Evolutionary conservation across 164 flowering plant genomes (phyloP).

Genomic region (Pachysandra terminalis): DNA sequence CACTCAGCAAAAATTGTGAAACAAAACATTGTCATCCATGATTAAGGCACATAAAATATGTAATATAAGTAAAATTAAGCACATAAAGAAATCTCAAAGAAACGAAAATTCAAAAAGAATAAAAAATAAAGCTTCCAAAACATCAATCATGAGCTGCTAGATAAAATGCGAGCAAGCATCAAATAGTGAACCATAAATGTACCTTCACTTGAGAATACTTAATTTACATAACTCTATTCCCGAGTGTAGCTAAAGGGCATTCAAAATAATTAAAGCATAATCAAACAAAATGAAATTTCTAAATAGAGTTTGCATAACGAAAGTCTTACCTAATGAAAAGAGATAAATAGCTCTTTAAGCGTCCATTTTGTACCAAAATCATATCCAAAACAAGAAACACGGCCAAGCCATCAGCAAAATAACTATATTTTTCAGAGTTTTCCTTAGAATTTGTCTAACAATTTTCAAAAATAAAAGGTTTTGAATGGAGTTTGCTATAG

Average conservation of each 20-base stretch:
- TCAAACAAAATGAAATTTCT: neutral
- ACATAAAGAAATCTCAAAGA: too few relatives aligned
- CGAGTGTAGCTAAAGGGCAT: too few relatives aligned
- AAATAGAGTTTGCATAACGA: neutral
- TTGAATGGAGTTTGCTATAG: too few relatives aligned
- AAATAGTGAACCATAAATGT: neutral
- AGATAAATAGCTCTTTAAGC: slow-evolving; percentile 23
- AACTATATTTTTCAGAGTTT: too few relatives aligned
- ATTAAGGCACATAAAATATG: too few relatives aligned
- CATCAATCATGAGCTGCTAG: neutral
- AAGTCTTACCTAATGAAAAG: slow-evolving; percentile 19
- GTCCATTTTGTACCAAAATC: slow-evolving; percentile 22
- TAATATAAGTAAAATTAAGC: too few relatives aligned
- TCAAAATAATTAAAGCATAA: neutral
- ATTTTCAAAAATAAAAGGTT: too few relatives aligned
- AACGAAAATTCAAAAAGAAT: too few relatives aligned
- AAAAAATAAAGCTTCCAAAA: too few relatives aligned
- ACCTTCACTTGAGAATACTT: neutral
- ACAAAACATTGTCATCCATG: too few relatives aligned
- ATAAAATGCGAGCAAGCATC: neutral
- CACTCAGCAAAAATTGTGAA: too few relatives aligned
- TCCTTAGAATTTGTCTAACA: too few relatives aligned
- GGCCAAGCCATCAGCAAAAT: slow-evolving; percentile 27
- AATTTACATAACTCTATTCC: neutral
- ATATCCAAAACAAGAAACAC: slow-evolving; percentile 25